Conservation (phyloP, 345 rosid genomes). For the Kernera saxatilis region DNA sequence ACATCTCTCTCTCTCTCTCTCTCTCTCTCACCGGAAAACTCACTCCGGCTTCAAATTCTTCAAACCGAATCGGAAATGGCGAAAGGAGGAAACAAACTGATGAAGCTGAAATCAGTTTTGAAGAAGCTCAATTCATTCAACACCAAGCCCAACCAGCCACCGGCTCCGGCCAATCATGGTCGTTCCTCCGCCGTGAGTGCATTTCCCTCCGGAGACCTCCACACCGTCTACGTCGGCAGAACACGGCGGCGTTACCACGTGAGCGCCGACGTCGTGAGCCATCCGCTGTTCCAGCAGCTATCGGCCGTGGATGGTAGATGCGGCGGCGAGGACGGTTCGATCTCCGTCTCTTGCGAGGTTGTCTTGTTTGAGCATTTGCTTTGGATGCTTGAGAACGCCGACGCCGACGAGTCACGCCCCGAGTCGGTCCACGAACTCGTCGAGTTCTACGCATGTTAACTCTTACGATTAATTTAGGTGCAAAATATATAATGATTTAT, state of each 20-base stretch:
- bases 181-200: slow-evolving; percentile 39
- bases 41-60: not conserved
- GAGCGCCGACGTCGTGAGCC: slow-evolving; percentile 46
- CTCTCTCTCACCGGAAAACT: slow-evolving; percentile 9
- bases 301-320: slow-evolving; percentile 29
- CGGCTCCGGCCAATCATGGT: slow-evolving; percentile 22
- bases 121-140: slow-evolving; percentile 82
- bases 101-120: slow-evolving; percentile 72
- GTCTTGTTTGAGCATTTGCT: slow-evolving; percentile 93
- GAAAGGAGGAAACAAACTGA: slow-evolving; percentile 71
- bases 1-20: not conserved
- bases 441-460: slow-evolving; percentile 75
- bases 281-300: slow-evolving; percentile 46
- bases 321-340: slow-evolving; percentile 34
- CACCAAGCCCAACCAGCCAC: slow-evolving; percentile 38
- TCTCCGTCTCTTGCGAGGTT: slow-evolving; percentile 76
- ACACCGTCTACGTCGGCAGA: slow-evolving; percentile 72
- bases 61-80: slow-evolving; percentile 39
- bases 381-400: slow-evolving; percentile 89
- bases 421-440: slow-evolving; percentile 79
- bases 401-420: slow-evolving; percentile 57
- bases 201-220: slow-evolving; percentile 44
- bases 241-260: slow-evolving; percentile 68
- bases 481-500: not conserved
- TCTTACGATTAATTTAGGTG: slow-evolving; percentile 1